Percentiles rank a stretch among this genome's conserved stretches.
Evolutionary conservation across 140 eudicot genomes (phyloP).

Genomic region (Flaveria floridana): DNA sequence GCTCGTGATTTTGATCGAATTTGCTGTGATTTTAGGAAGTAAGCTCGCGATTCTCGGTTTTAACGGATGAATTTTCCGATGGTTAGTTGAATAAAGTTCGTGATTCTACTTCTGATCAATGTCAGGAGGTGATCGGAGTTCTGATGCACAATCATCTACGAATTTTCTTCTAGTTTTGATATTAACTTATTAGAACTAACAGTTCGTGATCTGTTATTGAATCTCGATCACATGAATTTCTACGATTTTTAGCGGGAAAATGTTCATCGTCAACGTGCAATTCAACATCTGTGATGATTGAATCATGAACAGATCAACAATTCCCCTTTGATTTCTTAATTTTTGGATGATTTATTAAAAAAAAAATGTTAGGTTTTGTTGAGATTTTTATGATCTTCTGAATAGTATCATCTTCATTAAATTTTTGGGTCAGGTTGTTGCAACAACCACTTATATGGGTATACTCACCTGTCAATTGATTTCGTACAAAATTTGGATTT

Average conservation of each 20-base stretch:
- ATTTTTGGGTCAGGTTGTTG: constrained; percentile 32
- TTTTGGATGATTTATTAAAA: constrained; percentile 1
- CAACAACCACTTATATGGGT: constrained; percentile 33
- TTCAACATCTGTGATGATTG: not conserved
- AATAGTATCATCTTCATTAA: constrained; percentile 26
- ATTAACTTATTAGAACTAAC: not conserved
- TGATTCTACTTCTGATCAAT: not conserved
- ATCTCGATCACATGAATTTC: not conserved
- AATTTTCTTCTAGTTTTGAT: not conserved
- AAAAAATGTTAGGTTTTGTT: constrained; percentile 1
- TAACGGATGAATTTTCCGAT: not conserved
- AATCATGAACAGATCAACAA: constrained; percentile 7
- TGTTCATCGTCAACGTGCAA: not conserved
- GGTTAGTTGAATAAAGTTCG: not conserved
- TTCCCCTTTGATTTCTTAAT: not conserved
- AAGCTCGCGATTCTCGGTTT: constrained; percentile 4
- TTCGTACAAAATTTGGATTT: not conserved
- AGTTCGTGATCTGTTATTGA: not conserved
- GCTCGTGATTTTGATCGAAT: not conserved
- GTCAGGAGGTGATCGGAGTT: no score
- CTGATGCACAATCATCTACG: no score
- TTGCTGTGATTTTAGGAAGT: constrained; percentile 3
- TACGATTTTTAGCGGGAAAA: not conserved
- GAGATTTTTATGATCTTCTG: not conserved
- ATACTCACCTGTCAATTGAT: constrained; percentile 17